Evolutionary conservation across 2,329 filamentous ascomycete species (phyloP), one percentile per base, ranked within the genome.

Genomic region (Leptographium lundbergii): DNA sequence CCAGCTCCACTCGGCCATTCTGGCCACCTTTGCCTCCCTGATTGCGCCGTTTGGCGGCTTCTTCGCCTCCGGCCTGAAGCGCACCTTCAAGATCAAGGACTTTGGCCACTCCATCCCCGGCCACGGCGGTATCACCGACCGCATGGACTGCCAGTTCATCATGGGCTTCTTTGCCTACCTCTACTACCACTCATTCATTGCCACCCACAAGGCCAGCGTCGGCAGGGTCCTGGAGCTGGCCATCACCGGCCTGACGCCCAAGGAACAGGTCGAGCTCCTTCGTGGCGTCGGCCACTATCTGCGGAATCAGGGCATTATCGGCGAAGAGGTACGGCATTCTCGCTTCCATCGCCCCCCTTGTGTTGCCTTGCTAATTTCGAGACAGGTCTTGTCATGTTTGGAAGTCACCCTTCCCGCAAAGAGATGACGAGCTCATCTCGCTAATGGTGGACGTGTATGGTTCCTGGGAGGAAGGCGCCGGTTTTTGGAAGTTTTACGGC

Each of bases 121-220:
- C 25, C 94, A 99, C 68, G 94, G 94, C 62, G 94, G 94, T 66
- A 97, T 99, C 76, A 99, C 94, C 19, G 94, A 99, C 71, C 88
- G 94, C 62, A 97, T 99, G 92, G 94, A 99, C 70, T 99, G 94
- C 72, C 94, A 99, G 70, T 99, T 99, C 75, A 97, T 97, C 77
- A 99, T 99, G 94, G 94, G 94, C 10, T 94, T 96, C 74, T 97
- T 99, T 68, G 84, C 92, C 19, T 97, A 91, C 77, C 91, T 99
- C 81, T 99, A 99, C 75, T 99, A 95, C 75, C 91, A 96, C 72
- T 94, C 88, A 68, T 99, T 99, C 72, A 92, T 99, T 68, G 91
- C 91, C 4, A 80, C 90, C 7, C 85, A 96, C 77, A 90, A 92
- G 72, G 85, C 88, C 47, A 90, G 80, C 59, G 86, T 96, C 24